These are phyloP conservation scores for Ogataea paraovalis DNA, from an alignment of 805 yeast species.

Conservation along the genomic window DNA sequence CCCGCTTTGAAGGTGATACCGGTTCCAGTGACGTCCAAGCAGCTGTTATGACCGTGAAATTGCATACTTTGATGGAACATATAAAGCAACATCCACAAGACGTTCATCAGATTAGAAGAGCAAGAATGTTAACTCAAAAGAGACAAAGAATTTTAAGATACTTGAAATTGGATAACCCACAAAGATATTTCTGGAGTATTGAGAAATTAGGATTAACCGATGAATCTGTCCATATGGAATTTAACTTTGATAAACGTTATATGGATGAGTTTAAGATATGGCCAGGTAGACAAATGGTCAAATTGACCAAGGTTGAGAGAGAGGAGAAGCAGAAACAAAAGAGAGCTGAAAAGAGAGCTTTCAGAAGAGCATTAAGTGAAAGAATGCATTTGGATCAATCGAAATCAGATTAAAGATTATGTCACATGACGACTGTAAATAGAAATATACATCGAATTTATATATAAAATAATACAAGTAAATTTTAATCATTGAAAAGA, in stretches of 20 bases:
- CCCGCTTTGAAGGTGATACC: conserved; percentile 82
- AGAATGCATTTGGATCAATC: conserved; percentile 2
- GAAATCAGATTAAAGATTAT: background rate
- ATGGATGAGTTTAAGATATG: conserved; percentile 74
- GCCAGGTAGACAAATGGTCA: conserved; percentile 68
- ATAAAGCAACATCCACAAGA: conserved; percentile 70
- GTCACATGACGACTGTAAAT: background rate
- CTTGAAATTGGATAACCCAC: conserved; percentile 74
- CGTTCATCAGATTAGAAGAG: conserved; percentile 58
- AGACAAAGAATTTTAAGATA: conserved; percentile 82
- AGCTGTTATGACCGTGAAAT: conserved; percentile 78
- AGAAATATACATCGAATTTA: background rate
- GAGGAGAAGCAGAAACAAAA: conserved; percentile 44
- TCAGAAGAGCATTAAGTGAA: conserved; percentile 25
- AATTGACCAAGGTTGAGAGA: conserved; percentile 45
- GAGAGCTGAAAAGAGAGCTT: conserved; percentile 42
- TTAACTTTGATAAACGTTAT: conserved; percentile 72
- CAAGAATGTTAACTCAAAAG: conserved; percentile 82
- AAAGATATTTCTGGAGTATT: conserved; percentile 79
- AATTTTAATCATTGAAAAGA: no score
- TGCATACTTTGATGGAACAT: conserved; percentile 74
- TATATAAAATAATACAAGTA: no score
- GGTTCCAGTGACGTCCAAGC: conserved; percentile 97
- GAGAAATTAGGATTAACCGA: conserved; percentile 87
- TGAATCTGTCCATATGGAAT: conserved; percentile 71